These are phyloP conservation scores for grape (Vitis vinifera) DNA, from an alignment of 164 flowering plant genomes.

Conservation along the genomic window DNA sequence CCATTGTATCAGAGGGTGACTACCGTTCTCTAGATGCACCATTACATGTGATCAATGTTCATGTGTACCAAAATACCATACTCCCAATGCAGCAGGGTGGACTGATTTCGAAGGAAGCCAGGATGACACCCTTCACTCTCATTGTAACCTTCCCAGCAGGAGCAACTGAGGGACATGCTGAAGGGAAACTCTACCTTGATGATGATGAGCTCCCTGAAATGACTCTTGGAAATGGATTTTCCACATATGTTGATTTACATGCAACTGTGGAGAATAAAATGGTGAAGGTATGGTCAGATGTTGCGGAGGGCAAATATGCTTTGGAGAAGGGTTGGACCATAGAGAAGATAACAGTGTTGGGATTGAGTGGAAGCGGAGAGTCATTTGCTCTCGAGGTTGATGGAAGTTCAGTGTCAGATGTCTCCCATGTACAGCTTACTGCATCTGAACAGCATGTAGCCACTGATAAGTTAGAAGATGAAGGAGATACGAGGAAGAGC, in stretches of 20 bases:
- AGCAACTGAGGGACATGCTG: slow-evolving; percentile 41
- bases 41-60: slow-evolving; percentile 69
- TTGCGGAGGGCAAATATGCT: slow-evolving; percentile 60
- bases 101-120: slow-evolving; percentile 60
- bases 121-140: slow-evolving; percentile 63
- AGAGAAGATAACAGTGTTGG: slow-evolving; percentile 55
- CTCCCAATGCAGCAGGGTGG: slow-evolving; percentile 86
- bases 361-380: slow-evolving; percentile 41
- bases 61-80: slow-evolving; percentile 68
- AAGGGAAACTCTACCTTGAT: slow-evolving; percentile 58
- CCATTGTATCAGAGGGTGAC: slow-evolving; percentile 37
- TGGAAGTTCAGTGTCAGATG: slow-evolving; percentile 28
- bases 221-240: slow-evolving; percentile 55
- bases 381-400: slow-evolving; percentile 40
- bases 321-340: slow-evolving; percentile 43
- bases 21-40: slow-evolving; percentile 71
- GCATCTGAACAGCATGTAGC: slow-evolving; percentile 26
- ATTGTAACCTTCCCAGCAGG: slow-evolving; percentile 65
- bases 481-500: slow-evolving; percentile 29
- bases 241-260: slow-evolving; percentile 52
- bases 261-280: slow-evolving; percentile 35
- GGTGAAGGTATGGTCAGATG: slow-evolving; percentile 69
- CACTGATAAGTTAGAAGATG: slow-evolving; percentile 35
- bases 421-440: slow-evolving; percentile 23
- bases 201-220: slow-evolving; percentile 71